These are phyloP conservation scores for Penicillium griseofulvum DNA, from an alignment of 2,329 filamentous ascomycete genomes.

Conservation along the genomic window DNA sequence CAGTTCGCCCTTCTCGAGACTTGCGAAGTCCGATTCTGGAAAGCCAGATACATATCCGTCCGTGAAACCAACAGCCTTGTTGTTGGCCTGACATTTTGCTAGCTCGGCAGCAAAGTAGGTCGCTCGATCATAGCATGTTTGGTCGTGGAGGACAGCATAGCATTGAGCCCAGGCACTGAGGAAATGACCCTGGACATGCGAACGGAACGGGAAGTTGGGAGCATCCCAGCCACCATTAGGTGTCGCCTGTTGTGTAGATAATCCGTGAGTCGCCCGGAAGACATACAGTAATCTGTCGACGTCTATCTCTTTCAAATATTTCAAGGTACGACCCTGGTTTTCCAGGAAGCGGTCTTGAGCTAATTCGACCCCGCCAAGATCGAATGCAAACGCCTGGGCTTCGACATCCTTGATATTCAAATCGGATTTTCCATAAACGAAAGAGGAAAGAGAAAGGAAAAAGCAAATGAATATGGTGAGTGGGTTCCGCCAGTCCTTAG, in stretches of 20 bases:
- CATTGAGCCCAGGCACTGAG: slow-evolving; percentile 53
- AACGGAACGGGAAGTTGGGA: slow-evolving; percentile 54
- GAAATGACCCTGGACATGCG: slow-evolving; percentile 53
- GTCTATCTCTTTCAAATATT: slow-evolving; percentile 36
- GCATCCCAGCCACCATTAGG: slow-evolving; percentile 55
- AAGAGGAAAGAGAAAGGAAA: not conserved
- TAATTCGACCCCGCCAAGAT: slow-evolving; percentile 1
- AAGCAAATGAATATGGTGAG: not conserved
- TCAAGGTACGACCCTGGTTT: slow-evolving; percentile 50
- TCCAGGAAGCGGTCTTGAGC: slow-evolving; percentile 36
- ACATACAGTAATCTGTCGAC: slow-evolving; percentile 13
- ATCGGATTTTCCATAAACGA: not conserved
- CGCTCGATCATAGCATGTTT: slow-evolving; percentile 48
- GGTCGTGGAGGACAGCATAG: slow-evolving; percentile 46
- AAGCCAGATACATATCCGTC: not conserved
- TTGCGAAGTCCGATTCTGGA: not conserved
- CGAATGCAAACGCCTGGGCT: slow-evolving; percentile 1
- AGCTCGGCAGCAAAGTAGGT: slow-evolving; percentile 41
- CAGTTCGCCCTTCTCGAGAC: not conserved
- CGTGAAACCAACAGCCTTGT: not conserved
- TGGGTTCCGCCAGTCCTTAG: not conserved
- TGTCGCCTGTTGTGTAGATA: slow-evolving; percentile 48
- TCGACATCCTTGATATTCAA: not conserved
- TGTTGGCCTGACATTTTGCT: not conserved
- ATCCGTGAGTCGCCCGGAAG: slow-evolving; percentile 48